A percentile compares a stretch with the other conserved stretches of the same genome.
phyloP scores from a whole-genome alignment of 2,329 filamentous ascomycete genomes.

The Trichophyton schoenleinii region DNA sequence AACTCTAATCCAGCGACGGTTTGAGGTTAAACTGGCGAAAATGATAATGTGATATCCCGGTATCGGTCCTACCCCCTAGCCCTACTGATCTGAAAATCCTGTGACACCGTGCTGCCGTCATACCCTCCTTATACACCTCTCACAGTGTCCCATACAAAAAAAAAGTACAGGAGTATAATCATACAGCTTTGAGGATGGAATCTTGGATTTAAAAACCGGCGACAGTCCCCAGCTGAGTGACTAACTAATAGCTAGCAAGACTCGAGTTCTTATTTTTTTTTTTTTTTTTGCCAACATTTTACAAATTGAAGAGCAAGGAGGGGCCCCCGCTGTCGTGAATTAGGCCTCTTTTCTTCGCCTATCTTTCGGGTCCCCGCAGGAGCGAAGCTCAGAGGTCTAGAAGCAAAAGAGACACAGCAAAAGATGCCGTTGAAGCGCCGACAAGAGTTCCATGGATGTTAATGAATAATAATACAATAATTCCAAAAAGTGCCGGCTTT shows the following conservation, averaged over 20 bases:
- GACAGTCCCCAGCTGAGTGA: neutral
- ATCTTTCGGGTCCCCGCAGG: too few species aligned
- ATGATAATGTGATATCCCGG: neutral
- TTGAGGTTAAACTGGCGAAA: neutral
- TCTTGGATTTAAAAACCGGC: neutral
- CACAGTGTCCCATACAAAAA: neutral
- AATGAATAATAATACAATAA: too few species aligned
- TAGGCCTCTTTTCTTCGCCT: too few species aligned
- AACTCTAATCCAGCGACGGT: neutral
- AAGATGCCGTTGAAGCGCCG: neutral
- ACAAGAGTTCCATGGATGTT: neutral
- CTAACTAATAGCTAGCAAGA: too few species aligned
- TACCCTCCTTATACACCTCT: neutral
- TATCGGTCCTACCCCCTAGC: neutral
- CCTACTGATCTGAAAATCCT: neutral
- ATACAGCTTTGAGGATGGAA: neutral
- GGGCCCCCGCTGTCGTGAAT: too few species aligned
- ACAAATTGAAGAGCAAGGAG: too few species aligned
- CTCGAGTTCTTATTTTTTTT: too few species aligned
- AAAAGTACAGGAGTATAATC: neutral
- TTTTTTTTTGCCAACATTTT: too few species aligned
- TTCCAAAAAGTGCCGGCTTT: too few species aligned
- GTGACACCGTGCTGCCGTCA: neutral
- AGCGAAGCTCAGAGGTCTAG: neutral
- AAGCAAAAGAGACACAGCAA: neutral